A percentile compares a stretch with the other conserved stretches of the same genome.
These are phyloP conservation scores for Ogataea trehaloabstinens DNA, from an alignment of 805 yeast species.

Conservation along the genomic window DNA sequence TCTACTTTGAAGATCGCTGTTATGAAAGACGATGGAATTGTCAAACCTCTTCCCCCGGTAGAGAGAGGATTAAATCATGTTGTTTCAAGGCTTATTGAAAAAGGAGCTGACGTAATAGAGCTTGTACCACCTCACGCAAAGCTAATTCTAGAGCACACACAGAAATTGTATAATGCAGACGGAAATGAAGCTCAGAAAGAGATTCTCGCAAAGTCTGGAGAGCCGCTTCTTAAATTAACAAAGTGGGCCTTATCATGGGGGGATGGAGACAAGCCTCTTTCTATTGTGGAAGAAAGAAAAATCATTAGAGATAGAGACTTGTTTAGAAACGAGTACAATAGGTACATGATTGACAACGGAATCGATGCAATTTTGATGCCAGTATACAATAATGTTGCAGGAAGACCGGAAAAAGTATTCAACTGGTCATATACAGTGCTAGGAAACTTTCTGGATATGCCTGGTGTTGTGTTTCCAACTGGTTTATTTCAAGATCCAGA, in stretches of 20 bases:
- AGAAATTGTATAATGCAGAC: conserved; percentile 51
- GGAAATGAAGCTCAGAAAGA: conserved; percentile 52
- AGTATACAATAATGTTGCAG: conserved; percentile 58
- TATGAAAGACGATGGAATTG: conserved; percentile 52
- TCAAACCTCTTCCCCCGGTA: conserved; percentile 57
- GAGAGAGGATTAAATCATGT: conserved; percentile 46
- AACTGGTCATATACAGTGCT: conserved; percentile 74
- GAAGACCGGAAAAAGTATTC: conserved; percentile 40
- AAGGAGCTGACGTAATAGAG: conserved; percentile 46
- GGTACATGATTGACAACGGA: conserved; percentile 42
- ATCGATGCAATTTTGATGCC: conserved; percentile 59
- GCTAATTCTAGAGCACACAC: conserved; percentile 52
- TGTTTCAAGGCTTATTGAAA: conserved; percentile 44
- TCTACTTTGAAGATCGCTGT: conserved; percentile 47
- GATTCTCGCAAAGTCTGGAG: conserved; percentile 51
- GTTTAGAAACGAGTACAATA: conserved; percentile 47
- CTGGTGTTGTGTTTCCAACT: conserved; percentile 59
- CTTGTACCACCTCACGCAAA: conserved; percentile 52
- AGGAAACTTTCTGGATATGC: conserved; percentile 66
- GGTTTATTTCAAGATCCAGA: conserved; percentile 52
- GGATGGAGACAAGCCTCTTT: conserved; percentile 41
- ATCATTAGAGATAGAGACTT: conserved; percentile 47
- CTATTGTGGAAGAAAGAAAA: conserved; percentile 45
- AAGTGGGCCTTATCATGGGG: conserved; percentile 51
- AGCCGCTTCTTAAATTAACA: conserved; percentile 55